Conservation (phyloP, 2,329 filamentous ascomycete genomes). For the Ophiocordyceps sinensis region DNA sequence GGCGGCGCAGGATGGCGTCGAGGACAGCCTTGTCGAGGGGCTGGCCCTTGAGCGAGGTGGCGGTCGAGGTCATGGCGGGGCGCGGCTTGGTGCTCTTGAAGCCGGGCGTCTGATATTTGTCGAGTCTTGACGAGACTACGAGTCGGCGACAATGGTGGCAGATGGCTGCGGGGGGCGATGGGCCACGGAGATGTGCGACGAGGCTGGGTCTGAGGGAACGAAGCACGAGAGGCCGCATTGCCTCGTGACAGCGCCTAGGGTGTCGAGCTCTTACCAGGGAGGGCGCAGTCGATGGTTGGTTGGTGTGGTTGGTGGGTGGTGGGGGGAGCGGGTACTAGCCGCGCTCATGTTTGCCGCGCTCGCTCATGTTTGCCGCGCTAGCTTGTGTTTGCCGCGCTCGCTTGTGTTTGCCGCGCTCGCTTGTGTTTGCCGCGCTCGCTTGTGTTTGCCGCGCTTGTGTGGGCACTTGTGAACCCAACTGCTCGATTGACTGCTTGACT, state of each 20-base stretch:
- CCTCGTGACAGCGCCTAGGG: not conserved
- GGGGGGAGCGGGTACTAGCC: conserved; percentile 9
- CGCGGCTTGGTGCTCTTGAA: conserved; percentile 2
- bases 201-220: conserved; percentile 2
- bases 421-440: no score
- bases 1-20: conserved; percentile 74
- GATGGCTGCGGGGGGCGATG: conserved; percentile 4
- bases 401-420: no score
- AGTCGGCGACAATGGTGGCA: conserved; percentile 10
- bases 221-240: conserved; percentile 8
- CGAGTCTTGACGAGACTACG: conserved; percentile 13
- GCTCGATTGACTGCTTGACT: no score
- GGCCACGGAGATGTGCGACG: conserved; percentile 6
- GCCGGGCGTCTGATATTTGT: conserved; percentile 14
- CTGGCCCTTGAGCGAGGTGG: conserved; percentile 76
- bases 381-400: no score
- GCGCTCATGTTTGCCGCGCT: no score
- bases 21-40: conserved; percentile 70
- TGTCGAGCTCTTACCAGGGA: not conserved
- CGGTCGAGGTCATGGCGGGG: conserved; percentile 30
- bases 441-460: no score
- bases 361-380: no score
- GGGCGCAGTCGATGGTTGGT: not conserved
- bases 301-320: not conserved
- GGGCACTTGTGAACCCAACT: no score